A percentile compares a stretch with the other conserved stretches of the same genome.
Evolutionary conservation across 139 green algal genomes (phyloP).

Genomic region (Chlamydomonas asymmetrica): DNA sequence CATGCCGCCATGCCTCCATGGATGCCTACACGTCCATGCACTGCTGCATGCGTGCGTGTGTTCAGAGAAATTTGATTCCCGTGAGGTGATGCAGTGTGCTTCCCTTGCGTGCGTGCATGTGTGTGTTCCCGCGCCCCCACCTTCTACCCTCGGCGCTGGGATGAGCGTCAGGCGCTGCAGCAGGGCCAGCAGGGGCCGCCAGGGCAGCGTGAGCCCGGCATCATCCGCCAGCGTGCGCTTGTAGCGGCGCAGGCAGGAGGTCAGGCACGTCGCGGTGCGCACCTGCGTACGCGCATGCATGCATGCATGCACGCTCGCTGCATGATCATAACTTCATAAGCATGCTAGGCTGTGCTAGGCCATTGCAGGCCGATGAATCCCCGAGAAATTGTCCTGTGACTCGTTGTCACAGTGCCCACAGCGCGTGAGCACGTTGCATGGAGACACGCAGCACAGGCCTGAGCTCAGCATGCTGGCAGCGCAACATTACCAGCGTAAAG

Average conservation of each 20-base stretch:
- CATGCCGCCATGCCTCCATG: too few species aligned
- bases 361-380: not conserved
- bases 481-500: too few species aligned
- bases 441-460: not conserved
- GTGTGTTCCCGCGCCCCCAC: not conserved
- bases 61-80: not conserved
- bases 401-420: too few species aligned
- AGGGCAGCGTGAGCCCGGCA: constrained; percentile 49
- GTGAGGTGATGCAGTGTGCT: not conserved
- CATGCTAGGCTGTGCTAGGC: not conserved
- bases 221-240: constrained; percentile 34
- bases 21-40: not conserved
- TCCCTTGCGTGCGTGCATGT: not conserved
- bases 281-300: constrained; percentile 24
- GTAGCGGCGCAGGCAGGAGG: constrained; percentile 50
- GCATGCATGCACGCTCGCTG: not conserved
- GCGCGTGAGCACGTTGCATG: not conserved
- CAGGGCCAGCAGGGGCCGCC: constrained; percentile 59
- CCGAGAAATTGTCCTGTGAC: too few species aligned
- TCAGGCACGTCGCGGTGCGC: constrained; percentile 43
- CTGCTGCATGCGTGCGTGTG: constrained; percentile 43
- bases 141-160: constrained; percentile 5
- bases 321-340: not conserved
- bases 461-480: too few species aligned
- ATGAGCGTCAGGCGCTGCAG: constrained; percentile 26